Evolutionary conservation across 768 basidiomycete species (phyloP), one percentile per base, ranked within the genome.

Genomic region (Tylopilus felleus): DNA sequence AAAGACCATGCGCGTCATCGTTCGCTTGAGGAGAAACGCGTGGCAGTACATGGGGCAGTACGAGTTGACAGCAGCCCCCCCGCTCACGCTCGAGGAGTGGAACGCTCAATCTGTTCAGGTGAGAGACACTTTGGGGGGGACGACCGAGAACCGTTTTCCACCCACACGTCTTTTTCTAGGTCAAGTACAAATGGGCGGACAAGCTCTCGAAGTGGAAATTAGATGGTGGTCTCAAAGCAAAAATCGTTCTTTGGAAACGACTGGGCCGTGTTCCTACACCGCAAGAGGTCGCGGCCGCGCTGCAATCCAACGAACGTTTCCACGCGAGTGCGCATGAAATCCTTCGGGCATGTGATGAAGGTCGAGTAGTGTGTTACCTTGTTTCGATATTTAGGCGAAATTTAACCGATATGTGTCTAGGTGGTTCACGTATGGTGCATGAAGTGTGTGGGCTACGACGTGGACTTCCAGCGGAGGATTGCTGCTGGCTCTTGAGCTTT

Each of bases 11-110:
- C 56, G 52, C 19, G 35, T 51, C 40, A 25, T 65, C 38, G 51
- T 63, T 5, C 52, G 58, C 42, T 28, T 50, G 55, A 43, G 45
- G 43, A 9, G 22, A 17, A 45, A 50, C 3, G 23, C 10, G 21
- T 56, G 55, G 53, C 51, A 56, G 39, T 40, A 64, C 25, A 54
- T 52, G 55, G 53, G 54, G 0, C 60, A 63, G 36, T 63, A 60
- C 57, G 45, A 53, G 23, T 31, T 56, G 46, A 58, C 47, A 21
- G 48, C 49, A 14, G 40, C 52, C 10, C 53, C 56, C 7, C 51
- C 51, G 5, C 47, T 57, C 31, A 42, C 45, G 5, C 21, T 21
- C 5, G 36, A 46, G 9, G 56, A 58, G 38, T 60, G 61, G 47
- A 48, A 47, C 2, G 41, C 45, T 13, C 57, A 49, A 23, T 17